Evolutionary conservation across 2,329 filamentous ascomycete species (phyloP).

Genomic region (Aureobasidium sp.): DNA sequence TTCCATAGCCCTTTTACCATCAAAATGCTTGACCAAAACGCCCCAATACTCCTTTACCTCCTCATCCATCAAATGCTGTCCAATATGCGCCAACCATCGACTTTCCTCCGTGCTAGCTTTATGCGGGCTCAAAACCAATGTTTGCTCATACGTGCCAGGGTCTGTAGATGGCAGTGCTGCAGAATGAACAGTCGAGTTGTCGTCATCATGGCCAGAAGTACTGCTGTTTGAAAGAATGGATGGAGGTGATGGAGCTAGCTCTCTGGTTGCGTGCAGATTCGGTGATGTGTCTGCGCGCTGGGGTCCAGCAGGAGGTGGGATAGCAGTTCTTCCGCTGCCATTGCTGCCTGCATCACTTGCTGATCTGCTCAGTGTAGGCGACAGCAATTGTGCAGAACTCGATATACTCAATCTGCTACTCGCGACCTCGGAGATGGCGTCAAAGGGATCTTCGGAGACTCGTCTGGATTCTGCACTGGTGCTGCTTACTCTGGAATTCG

Average conservation of each 20-base stretch:
- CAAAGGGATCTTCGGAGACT: background rate
- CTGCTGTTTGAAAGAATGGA: background rate
- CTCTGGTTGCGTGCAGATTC: background rate
- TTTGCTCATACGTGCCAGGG: constrained; percentile 2
- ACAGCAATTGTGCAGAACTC: background rate
- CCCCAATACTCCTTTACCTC: constrained; percentile 63
- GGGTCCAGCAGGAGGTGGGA: background rate
- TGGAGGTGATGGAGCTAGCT: background rate
- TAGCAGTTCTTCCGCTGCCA: constrained; percentile 9
- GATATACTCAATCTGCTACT: background rate
- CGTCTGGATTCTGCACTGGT: background rate
- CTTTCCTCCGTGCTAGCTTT: constrained; percentile 18
- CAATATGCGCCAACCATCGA: constrained; percentile 17
- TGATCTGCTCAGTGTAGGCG: background rate
- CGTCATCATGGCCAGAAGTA: constrained; percentile 2
- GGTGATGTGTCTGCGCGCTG: background rate
- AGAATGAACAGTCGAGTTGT: background rate
- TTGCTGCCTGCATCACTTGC: constrained; percentile 10
- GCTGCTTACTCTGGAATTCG: background rate
- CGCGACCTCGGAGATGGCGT: background rate
- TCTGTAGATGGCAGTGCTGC: constrained; percentile 11
- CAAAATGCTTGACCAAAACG: constrained; percentile 74
- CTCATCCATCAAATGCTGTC: constrained; percentile 51
- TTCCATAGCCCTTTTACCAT: constrained; percentile 78
- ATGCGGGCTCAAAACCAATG: constrained; percentile 16